phyloP scores from a whole-genome alignment of 768 basidiomycete genomes.

The Auriscalpium vulgare region DNA sequence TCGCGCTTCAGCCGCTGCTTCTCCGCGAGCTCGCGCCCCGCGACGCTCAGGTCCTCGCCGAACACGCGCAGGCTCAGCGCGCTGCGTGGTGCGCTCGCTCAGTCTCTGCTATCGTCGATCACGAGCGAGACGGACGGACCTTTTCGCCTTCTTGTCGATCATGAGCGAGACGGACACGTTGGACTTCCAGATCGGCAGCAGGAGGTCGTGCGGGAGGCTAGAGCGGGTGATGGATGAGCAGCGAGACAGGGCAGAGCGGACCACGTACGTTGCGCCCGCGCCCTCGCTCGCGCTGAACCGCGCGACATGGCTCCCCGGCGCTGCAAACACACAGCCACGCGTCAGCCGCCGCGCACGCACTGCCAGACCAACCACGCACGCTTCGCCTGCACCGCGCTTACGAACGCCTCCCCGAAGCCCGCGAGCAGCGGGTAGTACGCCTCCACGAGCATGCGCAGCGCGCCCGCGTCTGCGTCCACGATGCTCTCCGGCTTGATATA shows the following conservation, averaged over 20 bases:
- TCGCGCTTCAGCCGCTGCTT: slow-evolving; percentile 15
- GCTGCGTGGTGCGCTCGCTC: too few species aligned
- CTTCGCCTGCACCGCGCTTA: slow-evolving; percentile 39
- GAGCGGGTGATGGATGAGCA: not conserved
- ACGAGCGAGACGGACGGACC: slow-evolving; percentile 41
- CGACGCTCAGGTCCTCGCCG: slow-evolving; percentile 64
- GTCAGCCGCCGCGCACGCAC: too few species aligned
- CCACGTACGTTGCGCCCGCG: slow-evolving; percentile 47
- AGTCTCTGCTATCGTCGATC: too few species aligned
- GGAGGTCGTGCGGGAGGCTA: slow-evolving; percentile 70
- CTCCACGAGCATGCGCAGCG: slow-evolving; percentile 60
- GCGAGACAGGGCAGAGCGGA: not conserved
- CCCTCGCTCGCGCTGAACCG: slow-evolving; percentile 50
- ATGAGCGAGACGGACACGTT: slow-evolving; percentile 81
- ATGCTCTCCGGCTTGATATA: slow-evolving; percentile 63
- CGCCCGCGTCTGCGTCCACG: slow-evolving; percentile 44
- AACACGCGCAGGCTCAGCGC: slow-evolving; percentile 84
- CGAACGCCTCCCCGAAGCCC: slow-evolving; percentile 58
- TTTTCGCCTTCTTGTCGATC: slow-evolving; percentile 96
- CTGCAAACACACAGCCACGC: slow-evolving; percentile 26
- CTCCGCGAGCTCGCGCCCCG: slow-evolving; percentile 30
- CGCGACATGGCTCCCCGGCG: slow-evolving; percentile 64
- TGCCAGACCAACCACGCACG: slow-evolving; percentile 40
- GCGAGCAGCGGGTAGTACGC: slow-evolving; percentile 73
- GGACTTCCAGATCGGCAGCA: slow-evolving; percentile 96